These are phyloP conservation scores for Nannochloris sp. DNA, from an alignment of 139 green algal species.

Conservation along the genomic window DNA sequence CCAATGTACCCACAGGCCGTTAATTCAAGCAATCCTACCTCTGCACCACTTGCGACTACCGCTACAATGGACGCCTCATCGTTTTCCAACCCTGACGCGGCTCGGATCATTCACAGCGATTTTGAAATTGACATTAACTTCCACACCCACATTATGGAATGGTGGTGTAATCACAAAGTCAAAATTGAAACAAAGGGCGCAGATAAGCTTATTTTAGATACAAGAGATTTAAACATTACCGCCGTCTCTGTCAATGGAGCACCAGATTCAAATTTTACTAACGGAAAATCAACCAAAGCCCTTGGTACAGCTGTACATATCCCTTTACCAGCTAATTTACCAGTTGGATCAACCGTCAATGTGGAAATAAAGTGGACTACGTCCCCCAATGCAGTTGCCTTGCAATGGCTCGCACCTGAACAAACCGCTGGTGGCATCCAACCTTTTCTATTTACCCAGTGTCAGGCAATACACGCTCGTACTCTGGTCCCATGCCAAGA, in stretches of 20 bases:
- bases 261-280: slow-evolving; percentile 17
- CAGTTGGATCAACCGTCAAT: neutral
- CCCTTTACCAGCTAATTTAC: neutral
- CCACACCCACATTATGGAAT: slow-evolving; percentile 11
- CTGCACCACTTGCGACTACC: neutral
- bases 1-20: no score
- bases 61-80: neutral
- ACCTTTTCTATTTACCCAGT: slow-evolving; percentile 90
- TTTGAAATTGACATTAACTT: slow-evolving; percentile 40
- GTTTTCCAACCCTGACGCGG: slow-evolving; percentile 12
- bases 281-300: neutral
- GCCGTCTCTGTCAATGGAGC: slow-evolving; percentile 9
- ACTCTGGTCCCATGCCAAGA: slow-evolving; percentile 89
- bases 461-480: slow-evolving; percentile 90
- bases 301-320: slow-evolving; percentile 11
- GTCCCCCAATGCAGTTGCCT: slow-evolving; percentile 40
- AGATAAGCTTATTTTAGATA: slow-evolving; percentile 52
- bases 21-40: no score
- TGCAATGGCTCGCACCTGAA: slow-evolving; percentile 72
- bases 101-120: neutral
- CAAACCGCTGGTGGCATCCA: slow-evolving; percentile 76
- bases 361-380: slow-evolving; percentile 18
- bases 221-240: slow-evolving; percentile 37
- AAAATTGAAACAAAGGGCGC: neutral
- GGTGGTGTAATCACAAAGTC: slow-evolving; percentile 15